Evolutionary conservation across 1,139 yeast species (phyloP).

Genomic region (Pneumocystis wakefieldiae): DNA sequence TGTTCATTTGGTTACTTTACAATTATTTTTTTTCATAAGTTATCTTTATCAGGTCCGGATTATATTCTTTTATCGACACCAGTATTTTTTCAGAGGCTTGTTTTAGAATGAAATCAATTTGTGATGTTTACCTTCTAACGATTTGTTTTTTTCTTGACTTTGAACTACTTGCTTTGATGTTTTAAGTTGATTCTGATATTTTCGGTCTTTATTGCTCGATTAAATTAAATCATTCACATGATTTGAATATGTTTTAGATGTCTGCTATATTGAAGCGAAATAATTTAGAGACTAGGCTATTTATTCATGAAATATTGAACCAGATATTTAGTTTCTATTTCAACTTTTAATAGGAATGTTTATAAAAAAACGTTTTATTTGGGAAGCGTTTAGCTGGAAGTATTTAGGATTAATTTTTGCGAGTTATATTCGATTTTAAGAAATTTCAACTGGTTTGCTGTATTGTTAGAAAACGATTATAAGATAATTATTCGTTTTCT

Average conservation of each 20-base stretch:
- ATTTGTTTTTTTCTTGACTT: slow-evolving; percentile 24
- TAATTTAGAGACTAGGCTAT: background rate
- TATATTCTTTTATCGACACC: slow-evolving; percentile 46
- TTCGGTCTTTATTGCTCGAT: background rate
- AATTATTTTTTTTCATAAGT: slow-evolving; percentile 51
- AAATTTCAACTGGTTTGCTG: too few species aligned
- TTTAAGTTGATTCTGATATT: slow-evolving; percentile 17
- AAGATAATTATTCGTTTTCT: background rate
- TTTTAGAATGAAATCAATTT: slow-evolving; percentile 24
- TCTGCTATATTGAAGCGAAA: background rate
- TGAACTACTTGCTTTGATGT: slow-evolving; percentile 24
- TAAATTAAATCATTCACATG: background rate
- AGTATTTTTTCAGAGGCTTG: slow-evolving; percentile 36
- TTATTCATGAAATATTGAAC: background rate
- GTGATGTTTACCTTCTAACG: slow-evolving; percentile 27
- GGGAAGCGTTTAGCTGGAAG: background rate
- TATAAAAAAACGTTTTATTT: background rate
- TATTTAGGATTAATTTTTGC: background rate
- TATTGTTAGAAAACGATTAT: background rate
- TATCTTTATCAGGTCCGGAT: slow-evolving; percentile 59
- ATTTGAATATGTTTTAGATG: background rate
- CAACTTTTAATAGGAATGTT: background rate
- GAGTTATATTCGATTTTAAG: background rate
- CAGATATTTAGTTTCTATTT: background rate
- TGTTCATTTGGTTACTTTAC: slow-evolving; percentile 17